These are phyloP conservation scores for Komagataella pastoris DNA, from an alignment of 805 yeast genomes.

Conservation along the genomic window DNA sequence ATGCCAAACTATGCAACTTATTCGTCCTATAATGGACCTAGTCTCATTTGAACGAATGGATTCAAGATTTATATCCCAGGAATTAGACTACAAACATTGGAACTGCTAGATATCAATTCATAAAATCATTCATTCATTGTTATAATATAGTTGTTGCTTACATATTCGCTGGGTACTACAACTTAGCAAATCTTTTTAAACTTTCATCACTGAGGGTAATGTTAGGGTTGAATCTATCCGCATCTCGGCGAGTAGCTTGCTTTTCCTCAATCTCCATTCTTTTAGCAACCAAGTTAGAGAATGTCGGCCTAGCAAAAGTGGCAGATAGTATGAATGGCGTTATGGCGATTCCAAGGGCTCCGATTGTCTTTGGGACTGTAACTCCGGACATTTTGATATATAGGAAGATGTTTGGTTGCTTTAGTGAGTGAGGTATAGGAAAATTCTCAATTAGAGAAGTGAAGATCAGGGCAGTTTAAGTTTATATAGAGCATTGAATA, in stretches of 20 bases:
- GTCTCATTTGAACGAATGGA: neutral
- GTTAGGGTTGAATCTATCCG: constrained; percentile 14
- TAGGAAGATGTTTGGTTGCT: neutral
- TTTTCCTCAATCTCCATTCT: constrained; percentile 18
- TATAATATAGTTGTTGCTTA: no score
- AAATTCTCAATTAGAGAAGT: no score
- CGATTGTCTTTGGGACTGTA: neutral
- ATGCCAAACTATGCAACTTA: constrained; percentile 1
- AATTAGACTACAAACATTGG: neutral
- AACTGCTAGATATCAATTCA: neutral
- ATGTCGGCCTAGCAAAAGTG: constrained; percentile 17
- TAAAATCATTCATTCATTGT: neutral
- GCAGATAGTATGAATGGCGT: constrained; percentile 1
- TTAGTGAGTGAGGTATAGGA: neutral
- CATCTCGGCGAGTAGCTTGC: constrained; percentile 14
- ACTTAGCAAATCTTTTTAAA: neutral
- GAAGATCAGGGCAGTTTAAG: neutral
- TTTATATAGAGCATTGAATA: neutral
- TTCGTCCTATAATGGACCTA: neutral
- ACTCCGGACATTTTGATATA: neutral
- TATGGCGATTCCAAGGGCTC: neutral
- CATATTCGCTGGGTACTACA: neutral
- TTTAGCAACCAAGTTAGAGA: constrained; percentile 19
- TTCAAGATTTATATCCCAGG: neutral
- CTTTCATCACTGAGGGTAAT: constrained; percentile 5